phyloP scores from a whole-genome alignment of 2,329 filamentous ascomycete genomes.

The Cercospora brassicicola region DNA sequence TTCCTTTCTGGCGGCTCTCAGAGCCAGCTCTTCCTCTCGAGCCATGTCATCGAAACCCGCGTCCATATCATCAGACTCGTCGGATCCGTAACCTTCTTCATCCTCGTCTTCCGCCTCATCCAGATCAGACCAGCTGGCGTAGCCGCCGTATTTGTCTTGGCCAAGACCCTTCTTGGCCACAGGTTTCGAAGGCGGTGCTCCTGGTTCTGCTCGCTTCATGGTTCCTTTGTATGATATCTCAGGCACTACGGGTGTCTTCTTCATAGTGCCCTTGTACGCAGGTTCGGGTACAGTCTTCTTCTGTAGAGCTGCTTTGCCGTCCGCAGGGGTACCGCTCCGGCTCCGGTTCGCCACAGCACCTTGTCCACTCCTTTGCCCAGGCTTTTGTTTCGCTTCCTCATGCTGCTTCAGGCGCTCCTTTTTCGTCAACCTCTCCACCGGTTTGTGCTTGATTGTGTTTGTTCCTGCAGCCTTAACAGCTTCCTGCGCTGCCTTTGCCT shows the following conservation, averaged over 20 bases:
- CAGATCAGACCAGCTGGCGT: conserved; percentile 43
- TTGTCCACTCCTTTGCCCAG: conserved; percentile 39
- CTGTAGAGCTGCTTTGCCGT: conserved; percentile 19
- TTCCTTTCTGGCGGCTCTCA: conserved; percentile 64
- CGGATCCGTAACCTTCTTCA: conserved; percentile 75
- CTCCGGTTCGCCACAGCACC: conserved; percentile 32
- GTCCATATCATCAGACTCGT: conserved; percentile 63
- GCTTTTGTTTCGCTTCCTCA: conserved; percentile 47
- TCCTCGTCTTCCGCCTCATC: conserved; percentile 55
- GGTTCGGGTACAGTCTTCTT: conserved; percentile 36
- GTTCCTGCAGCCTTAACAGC: conserved; percentile 58
- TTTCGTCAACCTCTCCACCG: conserved; percentile 62
- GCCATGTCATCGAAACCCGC: conserved; percentile 72
- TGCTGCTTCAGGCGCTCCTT: conserved; percentile 52
- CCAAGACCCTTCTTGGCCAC: conserved; percentile 38
- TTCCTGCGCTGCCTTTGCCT: conserved; percentile 66
- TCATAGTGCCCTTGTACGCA: conserved; percentile 48
- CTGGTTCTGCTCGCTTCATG: conserved; percentile 45
- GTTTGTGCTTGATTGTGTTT: conserved; percentile 73
- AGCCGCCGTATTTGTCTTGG: conserved; percentile 41
- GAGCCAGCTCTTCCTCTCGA: conserved; percentile 65
- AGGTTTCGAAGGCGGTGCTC: conserved; percentile 41
- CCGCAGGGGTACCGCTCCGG: conserved; percentile 31
- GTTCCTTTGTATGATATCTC: conserved; percentile 47
- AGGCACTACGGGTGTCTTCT: conserved; percentile 26